phyloP scores from a whole-genome alignment of 169 alveolate genomes.

The Cryptosporidium viatorum region DNA sequence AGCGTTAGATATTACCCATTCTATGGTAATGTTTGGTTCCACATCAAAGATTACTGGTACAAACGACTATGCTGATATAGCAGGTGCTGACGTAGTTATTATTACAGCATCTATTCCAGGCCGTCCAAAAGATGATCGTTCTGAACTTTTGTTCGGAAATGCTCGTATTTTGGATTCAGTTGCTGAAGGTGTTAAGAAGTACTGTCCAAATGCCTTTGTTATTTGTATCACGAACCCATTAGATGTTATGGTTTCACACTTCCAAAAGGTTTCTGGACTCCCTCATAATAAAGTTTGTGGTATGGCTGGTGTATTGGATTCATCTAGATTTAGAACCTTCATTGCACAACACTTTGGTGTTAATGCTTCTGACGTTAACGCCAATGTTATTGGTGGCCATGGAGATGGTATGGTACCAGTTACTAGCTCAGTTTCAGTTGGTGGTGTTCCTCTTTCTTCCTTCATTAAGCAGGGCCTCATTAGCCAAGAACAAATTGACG shows the following conservation, averaged over 20 bases:
- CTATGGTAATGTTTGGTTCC: slow-evolving; percentile 80
- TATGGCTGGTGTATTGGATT: slow-evolving; percentile 84
- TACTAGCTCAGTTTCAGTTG: slow-evolving; percentile 79
- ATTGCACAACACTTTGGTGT: slow-evolving; percentile 80
- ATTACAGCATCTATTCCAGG: slow-evolving; percentile 82
- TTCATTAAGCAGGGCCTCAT: slow-evolving; percentile 78
- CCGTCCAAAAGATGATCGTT: slow-evolving; percentile 82
- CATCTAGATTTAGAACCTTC: slow-evolving; percentile 81
- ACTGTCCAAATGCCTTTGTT: slow-evolving; percentile 83
- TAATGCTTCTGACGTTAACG: slow-evolving; percentile 81
- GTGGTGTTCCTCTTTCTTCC: slow-evolving; percentile 83
- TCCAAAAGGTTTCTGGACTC: slow-evolving; percentile 79
- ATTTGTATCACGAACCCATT: slow-evolving; percentile 84
- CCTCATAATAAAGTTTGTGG: slow-evolving; percentile 84
- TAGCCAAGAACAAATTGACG: slow-evolving; percentile 79
- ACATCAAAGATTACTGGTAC: slow-evolving; percentile 81
- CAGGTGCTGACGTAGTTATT: slow-evolving; percentile 82
- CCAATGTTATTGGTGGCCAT: slow-evolving; percentile 86
- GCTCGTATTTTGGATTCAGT: slow-evolving; percentile 80
- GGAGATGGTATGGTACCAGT: slow-evolving; percentile 86
- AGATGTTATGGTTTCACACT: slow-evolving; percentile 81
- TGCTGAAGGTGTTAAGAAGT: slow-evolving; percentile 80
- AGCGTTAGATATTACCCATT: slow-evolving; percentile 84
- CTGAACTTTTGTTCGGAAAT: slow-evolving; percentile 79
- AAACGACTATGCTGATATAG: slow-evolving; percentile 81